A percentile compares a stretch with the other conserved stretches of the same genome.
phyloP scores from a whole-genome alignment of 495 filamentous ascomycete genomes.

The Penicillium antarcticum region DNA sequence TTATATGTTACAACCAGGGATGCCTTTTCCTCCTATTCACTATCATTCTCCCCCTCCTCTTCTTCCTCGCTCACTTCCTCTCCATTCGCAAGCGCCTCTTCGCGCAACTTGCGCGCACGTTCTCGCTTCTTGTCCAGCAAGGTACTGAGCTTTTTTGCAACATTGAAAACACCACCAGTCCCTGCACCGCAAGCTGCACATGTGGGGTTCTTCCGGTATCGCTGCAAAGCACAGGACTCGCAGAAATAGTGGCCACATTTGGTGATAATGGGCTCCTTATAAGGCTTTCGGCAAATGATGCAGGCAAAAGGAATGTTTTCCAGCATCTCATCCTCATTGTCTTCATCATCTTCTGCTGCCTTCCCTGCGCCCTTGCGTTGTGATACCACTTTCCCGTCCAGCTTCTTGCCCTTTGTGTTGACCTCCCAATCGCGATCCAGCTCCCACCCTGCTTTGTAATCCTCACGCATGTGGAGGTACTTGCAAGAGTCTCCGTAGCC shows the following conservation, averaged over 20 bases:
- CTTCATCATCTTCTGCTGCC: conserved; percentile 45
- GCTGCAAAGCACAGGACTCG: conserved; percentile 76
- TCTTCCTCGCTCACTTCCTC: conserved; percentile 68
- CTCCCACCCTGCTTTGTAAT: conserved; percentile 94
- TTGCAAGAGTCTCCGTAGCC: conserved; percentile 53
- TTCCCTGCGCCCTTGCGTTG: conserved; percentile 46
- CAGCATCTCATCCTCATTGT: conserved; percentile 69
- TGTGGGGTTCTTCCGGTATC: conserved; percentile 76
- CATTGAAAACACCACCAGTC: conserved; percentile 87
- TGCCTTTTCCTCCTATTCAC: background rate
- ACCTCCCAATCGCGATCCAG: conserved; percentile 92
- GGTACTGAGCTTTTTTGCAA: conserved; percentile 76
- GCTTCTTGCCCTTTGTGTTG: conserved; percentile 69
- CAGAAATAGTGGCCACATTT: conserved; percentile 97
- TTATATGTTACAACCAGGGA: background rate
- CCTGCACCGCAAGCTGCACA: conserved; percentile 84
- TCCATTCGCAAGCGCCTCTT: conserved; percentile 68
- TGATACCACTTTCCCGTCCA: conserved; percentile 59
- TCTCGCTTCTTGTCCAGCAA: conserved; percentile 81
- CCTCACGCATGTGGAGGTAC: conserved; percentile 81
- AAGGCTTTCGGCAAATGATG: conserved; percentile 80
- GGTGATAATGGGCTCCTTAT: conserved; percentile 80
- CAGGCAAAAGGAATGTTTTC: conserved; percentile 95
- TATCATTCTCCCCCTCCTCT: conserved; percentile 40
- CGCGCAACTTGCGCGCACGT: conserved; percentile 60